Conservation (phyloP, 805 yeast genomes). For the Yamadazyma takamatsuzukensis region DNA sequence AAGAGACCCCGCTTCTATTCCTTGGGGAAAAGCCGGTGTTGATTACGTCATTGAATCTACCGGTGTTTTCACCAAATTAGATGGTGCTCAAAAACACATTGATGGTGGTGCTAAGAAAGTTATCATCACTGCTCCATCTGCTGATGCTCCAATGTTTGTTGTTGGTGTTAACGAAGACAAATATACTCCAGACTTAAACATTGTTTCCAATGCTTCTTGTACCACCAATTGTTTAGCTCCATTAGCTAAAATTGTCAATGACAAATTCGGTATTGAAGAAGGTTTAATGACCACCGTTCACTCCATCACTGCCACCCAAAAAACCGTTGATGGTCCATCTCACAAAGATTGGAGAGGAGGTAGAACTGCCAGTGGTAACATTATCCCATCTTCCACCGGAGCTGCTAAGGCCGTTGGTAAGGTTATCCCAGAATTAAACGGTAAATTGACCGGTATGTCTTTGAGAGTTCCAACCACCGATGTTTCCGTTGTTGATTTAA, state of each 20-base stretch:
- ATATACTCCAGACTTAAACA: constrained; percentile 70
- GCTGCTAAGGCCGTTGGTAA: constrained; percentile 98
- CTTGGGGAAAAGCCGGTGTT: constrained; percentile 83
- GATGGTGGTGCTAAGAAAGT: constrained; percentile 94
- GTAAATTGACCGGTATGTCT: constrained; percentile 92
- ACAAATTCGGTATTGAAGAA: constrained; percentile 80
- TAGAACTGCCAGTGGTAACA: constrained; percentile 93
- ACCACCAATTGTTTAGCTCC: constrained; percentile 96
- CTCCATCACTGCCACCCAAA: constrained; percentile 94
- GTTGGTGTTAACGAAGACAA: constrained; percentile 83
- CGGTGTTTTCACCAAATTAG: constrained; percentile 85
- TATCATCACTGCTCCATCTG: constrained; percentile 89
- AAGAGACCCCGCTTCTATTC: constrained; percentile 80
- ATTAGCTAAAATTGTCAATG: constrained; percentile 85
- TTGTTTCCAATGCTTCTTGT: constrained; percentile 91
- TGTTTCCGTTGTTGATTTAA: constrained; percentile 90
- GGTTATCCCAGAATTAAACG: constrained; percentile 86
- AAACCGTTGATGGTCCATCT: constrained; percentile 96
- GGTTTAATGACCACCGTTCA: constrained; percentile 96
- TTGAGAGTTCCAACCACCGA: constrained; percentile 92
- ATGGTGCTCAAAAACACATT: constrained; percentile 79
- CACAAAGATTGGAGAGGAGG: constrained; percentile 99
- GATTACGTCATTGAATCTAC: constrained; percentile 90
- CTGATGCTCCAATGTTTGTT: constrained; percentile 94
- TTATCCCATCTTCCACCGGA: constrained; percentile 94